Base-by-base conservation (phyloP, 2,329 filamentous ascomycete species). In the Sphaerulina musiva region DNA sequence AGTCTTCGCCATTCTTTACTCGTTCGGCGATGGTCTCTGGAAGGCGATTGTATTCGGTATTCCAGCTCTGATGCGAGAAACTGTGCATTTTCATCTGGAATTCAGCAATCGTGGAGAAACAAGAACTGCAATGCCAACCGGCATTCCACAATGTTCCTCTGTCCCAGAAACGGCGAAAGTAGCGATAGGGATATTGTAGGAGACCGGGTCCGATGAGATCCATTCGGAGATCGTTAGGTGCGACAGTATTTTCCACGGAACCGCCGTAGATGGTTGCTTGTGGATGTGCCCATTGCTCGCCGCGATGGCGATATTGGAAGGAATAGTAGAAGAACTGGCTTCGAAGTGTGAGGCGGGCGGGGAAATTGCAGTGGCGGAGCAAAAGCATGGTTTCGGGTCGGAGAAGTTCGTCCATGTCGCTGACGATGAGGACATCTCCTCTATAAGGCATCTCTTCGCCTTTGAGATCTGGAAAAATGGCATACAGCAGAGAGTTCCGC, bases 361-460 rank as follows among this genome's bases (percentile, higher is more conserved):
- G 65, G 41, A 65, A 58, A 14, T 53, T 56, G 51, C 65, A 67
- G 41, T 61, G 51, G 6, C 64, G 61, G 6, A 67, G 54, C 4
- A 63, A 48, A 2, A 59, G 41, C 20, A 64, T 38, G 2, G 62
- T 60, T 17, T 62, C 62, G 20, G 64, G 64, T 43, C 61, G 64
- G 1, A 80, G 79, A 2, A 84, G 76, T 69, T 84, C 81, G 65
- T 83, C 80, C n/a, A 83, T 76, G 62, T 84, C 81, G 52, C 80
- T 77, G 2, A 84, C 78, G 51, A 84, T 66, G 31, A 84, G 72
- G 29, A 81, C 78, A 62, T 84, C 81, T 51, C 77, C 77, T 31
- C 66, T 57, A 1, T 64, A 46, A 0, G 68, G 61, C 1, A 80
- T 75, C 2, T 72, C 69, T 2, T 66, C 64, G 44, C 72, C 75